These are phyloP conservation scores for Rhizopus delemar DNA, from an alignment of 371 early-diverging fungal genomes.

Conservation along the genomic window DNA sequence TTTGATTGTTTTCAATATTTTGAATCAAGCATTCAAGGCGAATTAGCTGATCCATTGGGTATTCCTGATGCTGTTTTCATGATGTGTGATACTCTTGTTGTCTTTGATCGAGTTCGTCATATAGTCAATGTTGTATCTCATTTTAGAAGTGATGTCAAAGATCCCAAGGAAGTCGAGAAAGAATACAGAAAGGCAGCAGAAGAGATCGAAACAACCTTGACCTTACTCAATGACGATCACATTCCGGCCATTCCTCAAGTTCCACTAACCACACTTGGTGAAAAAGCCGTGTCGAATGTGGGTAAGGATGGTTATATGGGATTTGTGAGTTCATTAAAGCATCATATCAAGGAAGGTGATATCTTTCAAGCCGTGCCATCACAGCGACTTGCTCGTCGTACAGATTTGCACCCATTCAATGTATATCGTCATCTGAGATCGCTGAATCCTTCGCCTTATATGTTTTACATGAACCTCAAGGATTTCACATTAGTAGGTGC, in stretches of 20 bases:
- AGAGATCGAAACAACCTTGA: slow-evolving; percentile 67
- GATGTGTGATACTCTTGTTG: slow-evolving; percentile 90
- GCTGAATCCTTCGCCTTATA: slow-evolving; percentile 98
- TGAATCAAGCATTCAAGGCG: slow-evolving; percentile 83
- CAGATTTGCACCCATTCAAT: slow-evolving; percentile 93
- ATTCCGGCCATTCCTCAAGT: slow-evolving; percentile 62
- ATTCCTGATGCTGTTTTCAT: slow-evolving; percentile 92
- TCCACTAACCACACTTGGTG: slow-evolving; percentile 64
- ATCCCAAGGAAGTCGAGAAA: slow-evolving; percentile 53
- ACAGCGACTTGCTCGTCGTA: slow-evolving; percentile 84
- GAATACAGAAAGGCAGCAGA: slow-evolving; percentile 68
- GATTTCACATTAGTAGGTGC: slow-evolving; percentile 96
- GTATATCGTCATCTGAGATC: slow-evolving; percentile 92
- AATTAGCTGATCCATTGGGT: slow-evolving; percentile 80
- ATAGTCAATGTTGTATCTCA: slow-evolving; percentile 89
- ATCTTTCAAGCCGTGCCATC: slow-evolving; percentile 97
- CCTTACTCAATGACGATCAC: slow-evolving; percentile 55
- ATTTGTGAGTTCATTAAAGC: slow-evolving; percentile 86
- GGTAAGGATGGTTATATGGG: slow-evolving; percentile 87
- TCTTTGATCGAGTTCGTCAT: slow-evolving; percentile 94
- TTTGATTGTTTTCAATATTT: slow-evolving; percentile 97
- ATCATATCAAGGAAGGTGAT: slow-evolving; percentile 92
- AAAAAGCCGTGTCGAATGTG: slow-evolving; percentile 75
- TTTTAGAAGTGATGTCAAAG: slow-evolving; percentile 68
- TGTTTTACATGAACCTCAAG: slow-evolving; percentile 93